Evolutionary conservation across 1,139 yeast species (phyloP).

Genomic region (Magnusiomyces fungicola): DNA sequence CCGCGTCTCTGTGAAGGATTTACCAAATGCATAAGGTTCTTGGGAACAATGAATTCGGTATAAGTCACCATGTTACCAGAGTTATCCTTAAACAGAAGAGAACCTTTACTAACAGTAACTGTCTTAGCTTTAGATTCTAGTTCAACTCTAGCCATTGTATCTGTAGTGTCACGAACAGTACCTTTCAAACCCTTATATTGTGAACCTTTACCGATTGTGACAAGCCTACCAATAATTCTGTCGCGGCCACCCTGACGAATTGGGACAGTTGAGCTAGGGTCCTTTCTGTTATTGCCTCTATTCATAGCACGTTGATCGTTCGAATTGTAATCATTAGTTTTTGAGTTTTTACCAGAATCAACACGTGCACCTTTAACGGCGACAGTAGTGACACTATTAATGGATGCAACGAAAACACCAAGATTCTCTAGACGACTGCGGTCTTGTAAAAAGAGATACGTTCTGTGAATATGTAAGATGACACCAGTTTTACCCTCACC

Average conservation of each 20-base stretch:
- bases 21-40: constrained; percentile 22
- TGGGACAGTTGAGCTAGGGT: constrained; percentile 49
- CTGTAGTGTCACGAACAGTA: constrained; percentile 88
- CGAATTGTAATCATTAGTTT: constrained; percentile 77
- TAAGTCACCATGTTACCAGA: constrained; percentile 65
- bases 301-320: constrained; percentile 16
- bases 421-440: constrained; percentile 71
- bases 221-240: constrained; percentile 71
- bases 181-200: constrained; percentile 94
- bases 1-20: constrained; percentile 14
- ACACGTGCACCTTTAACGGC: constrained; percentile 72
- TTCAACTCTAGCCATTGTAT: constrained; percentile 84
- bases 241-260: constrained; percentile 62
- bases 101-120: constrained; percentile 73
- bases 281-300: constrained; percentile 35
- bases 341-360: constrained; percentile 49
- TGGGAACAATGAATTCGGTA: constrained; percentile 64
- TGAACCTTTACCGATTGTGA: constrained; percentile 75
- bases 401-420: constrained; percentile 81
- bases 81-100: constrained; percentile 59
- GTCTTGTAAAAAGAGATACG: constrained; percentile 69
- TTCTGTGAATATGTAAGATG: constrained; percentile 78
- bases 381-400: constrained; percentile 71
- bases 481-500: constrained; percentile 86
- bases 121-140: constrained; percentile 87